Evolutionary conservation across 352 stramenopile species (phyloP), one percentile per base, ranked within the genome.

Genomic region (Phytophthora hybrid): DNA sequence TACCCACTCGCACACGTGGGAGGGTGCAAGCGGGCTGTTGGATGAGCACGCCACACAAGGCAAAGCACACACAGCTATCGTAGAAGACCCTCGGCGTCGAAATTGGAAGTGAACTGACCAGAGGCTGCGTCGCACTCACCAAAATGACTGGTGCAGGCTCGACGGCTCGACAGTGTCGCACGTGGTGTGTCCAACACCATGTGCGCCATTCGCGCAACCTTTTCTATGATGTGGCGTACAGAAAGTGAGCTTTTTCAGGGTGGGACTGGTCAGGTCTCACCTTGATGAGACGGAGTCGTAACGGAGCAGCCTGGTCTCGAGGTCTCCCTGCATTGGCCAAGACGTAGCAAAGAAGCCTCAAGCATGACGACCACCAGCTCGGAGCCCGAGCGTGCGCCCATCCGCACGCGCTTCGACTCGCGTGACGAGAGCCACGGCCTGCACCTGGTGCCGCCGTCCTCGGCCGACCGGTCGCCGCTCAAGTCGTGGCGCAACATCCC

Each of bases 401-500:
- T 93, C 69, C 84, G 87, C 68, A 93, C 87, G 63, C 76, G 71
- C 69, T 94, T 94, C 65, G 79, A 91, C 66, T 89, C 81, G 55
- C 68, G 60, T 7, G 85, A 94, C 54, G 85, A 91, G 52, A 72
- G 70, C n/a, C 65, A 56, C 60, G 56, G 68, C 44, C 51, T 92
- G 73, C 88, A 93, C 26, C 75, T 93, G 51, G 74, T 94, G 59
- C 85, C 88, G 21, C 88, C 88, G 47, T 94, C 88, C 34, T 94
- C 88, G 2, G 78, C 83, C 0, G 88, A 94, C 60, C 85, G 86
- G 9, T 94, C 88, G 65, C 82, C 86, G 44, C 82, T 94, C 69
- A 94, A 88, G 70, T 78, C 84, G 13, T 94, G 88, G 85, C 85
- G 83, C 58, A 93, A 93, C 66, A 19, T 93, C 53, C 85, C 86